Base-by-base conservation (phyloP, 176 grass and related monocot genomes). In the Poa annua region DNA sequence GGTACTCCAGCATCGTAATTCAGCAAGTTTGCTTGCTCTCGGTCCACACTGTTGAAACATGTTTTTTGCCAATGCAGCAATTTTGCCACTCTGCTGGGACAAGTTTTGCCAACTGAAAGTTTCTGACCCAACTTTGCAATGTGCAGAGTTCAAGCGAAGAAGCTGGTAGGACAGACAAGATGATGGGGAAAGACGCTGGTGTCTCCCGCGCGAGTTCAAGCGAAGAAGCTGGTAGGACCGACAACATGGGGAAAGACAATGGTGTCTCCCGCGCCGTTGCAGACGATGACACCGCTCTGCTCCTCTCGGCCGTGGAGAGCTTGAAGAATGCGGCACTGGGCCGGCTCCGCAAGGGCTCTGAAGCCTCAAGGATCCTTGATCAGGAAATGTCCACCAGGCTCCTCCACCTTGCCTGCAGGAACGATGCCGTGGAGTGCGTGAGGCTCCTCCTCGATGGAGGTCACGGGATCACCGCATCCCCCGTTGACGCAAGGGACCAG, bases 371-470 rank as follows among this genome's bases (percentile, higher is more conserved):
- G 74, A 54, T 65, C 44, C 86, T 91, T 33, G 89, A 83, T 79
- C 78, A 88, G 50, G 81, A 85, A 11, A 83, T 88, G 76, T 81
- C 86, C 55, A 62, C 76, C 25, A 76, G 87, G 69, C 84, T 92
- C n/a, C 87, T 92, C 39, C 90, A 89, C 71, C 90, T 86, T 25
- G 86, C 90, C 44, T 92, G 90, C 80, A 92, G 76, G 87, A 61
- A 86, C 47, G 87, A 92, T 17, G 87, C 90, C 6, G 86, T 80
- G 70, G 75, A 86, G 87, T 92, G 90, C 70, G 90, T 84, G 11
- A 75, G 72, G 76, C 62, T 84, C 17, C 80, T 92, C 15, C 84
- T 92, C 47, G 84, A 92, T 14, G 90, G 87, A 4, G 84, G 69
- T 9, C 20, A 51, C 14, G 90, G 84, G 14, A 64, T 89, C 72